Evolutionary conservation across 176 grass and related monocot species (phyloP), one percentile per base, ranked within the genome.

Genomic region (Oryza australiensis): DNA sequence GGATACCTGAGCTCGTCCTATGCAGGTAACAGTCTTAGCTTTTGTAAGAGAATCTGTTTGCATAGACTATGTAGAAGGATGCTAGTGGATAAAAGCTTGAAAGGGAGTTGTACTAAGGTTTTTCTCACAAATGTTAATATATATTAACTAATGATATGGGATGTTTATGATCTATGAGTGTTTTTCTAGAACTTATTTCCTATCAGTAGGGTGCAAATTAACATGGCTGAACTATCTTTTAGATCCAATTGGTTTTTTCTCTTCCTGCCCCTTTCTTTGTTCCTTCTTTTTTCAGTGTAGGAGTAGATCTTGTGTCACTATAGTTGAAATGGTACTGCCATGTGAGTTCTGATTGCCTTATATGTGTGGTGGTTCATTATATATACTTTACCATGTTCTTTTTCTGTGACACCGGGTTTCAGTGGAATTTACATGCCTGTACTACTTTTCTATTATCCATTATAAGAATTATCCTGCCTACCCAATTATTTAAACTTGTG

Each of bases 1-100:
- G 95, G 95, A 90, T 91, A 89, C 92, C 95, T 1, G 92, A 98
- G 76, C 89, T 95, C 69, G 86, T 98, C 71, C 82, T 98, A 59
- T 95, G 86, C 73, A 98, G 95, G 95, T 98, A 69, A 69, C 46
- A 37, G 9, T 37, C 23, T 27, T 75, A 46, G 9, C 53, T 74
- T 88, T 22, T 75, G 12, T n/a, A 69, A 26, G 11, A 60, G 7
- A 57, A 62, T 72, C 12, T 45, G 26, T 18, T 45, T 40, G 11
- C 9, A 72, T 26, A 10, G 15, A 53, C 34, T 37, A 55, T 74
- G 40, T 5, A 66, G 68, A 72, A 13, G 13, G 24, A 18, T 59
- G 1, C 16, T 37, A 48, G 38, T 70, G 65, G 12, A 76, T 35
- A 53, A 82, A 12, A 5, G 37, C 55, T 83, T 72, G 16, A 20